Conservation (phyloP, 345 rosid species). For the Gossypium bickii region DNA sequence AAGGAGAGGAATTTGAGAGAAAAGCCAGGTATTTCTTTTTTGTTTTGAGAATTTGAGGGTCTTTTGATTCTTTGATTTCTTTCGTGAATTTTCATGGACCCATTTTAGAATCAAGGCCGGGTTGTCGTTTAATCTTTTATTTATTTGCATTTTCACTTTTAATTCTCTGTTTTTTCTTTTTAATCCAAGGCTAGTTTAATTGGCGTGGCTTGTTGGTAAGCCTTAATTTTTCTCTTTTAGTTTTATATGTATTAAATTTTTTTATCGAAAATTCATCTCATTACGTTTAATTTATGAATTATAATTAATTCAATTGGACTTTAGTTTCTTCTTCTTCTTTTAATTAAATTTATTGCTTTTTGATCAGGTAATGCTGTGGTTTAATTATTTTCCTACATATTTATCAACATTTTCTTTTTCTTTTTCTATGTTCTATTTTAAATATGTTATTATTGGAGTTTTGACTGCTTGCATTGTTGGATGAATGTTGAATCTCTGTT, state of each 20-base stretch:
- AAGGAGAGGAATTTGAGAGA: slow-evolving; percentile 17
- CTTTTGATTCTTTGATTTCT: slow-evolving; percentile 9
- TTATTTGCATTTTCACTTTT: not conserved
- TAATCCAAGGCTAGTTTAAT: slow-evolving; percentile 37
- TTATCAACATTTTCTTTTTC: no score
- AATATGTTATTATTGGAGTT: not conserved
- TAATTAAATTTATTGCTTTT: not conserved
- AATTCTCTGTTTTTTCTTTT: slow-evolving; percentile 9
- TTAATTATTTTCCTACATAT: no score
- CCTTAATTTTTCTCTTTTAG: slow-evolving; percentile 6
- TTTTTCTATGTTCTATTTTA: no score
- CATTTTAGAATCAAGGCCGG: not conserved
- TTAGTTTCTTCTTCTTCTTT: not conserved
- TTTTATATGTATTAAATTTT: not conserved
- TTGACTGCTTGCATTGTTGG: not conserved
- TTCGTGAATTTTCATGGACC: not conserved
- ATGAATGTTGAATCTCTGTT: not conserved
- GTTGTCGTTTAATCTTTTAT: slow-evolving; percentile 12
- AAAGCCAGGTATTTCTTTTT: slow-evolving; percentile 21
- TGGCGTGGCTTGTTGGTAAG: slow-evolving; percentile 37
- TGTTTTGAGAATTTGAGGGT: slow-evolving; percentile 8
- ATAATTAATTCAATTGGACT: not conserved
- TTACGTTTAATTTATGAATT: not conserved
- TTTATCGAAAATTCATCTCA: not conserved
- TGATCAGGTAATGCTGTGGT: not conserved